Base-by-base conservation (phyloP, 306 rosid species). In the peach (Prunus persica) region DNA sequence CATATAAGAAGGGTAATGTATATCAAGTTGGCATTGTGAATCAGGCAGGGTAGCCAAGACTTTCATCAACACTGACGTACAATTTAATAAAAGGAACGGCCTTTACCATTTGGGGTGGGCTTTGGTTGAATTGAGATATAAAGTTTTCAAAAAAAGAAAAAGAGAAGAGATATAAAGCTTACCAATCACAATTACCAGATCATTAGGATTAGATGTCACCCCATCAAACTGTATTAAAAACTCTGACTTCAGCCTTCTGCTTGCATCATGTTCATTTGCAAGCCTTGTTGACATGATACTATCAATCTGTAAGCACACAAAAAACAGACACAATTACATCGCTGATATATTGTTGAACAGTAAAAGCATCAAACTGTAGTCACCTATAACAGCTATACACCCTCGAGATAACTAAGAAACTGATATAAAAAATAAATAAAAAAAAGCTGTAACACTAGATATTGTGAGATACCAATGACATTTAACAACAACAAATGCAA, bases 141-240 rank as follows among this genome's bases (percentile, higher is more conserved):
- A 78, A 66, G 56, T 93, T 89, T 34, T 34, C 41, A 34, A 34
- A 34, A 34, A 34, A 34, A 30, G 6, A 34, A 32, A 34, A 34
- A 1, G 0, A 1, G 41, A 6, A 0, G 38, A 83, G 43, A 78
- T 49, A 3, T 61, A 65, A 78, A 66, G 56, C 96, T 89, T 81
- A 95, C 98, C 98, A 63, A 95, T 89, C 34, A 92, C 97, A 85
- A 95, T 95, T 47, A 95, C 93, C 60, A 90, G 88, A 78, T 95
- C 98, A 86, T 87, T 76, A 77, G 91, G 80, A 89, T 87, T 95
- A 76, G 97, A 95, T 46, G 93, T 85, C 86, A 95, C 97, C 69
- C 98, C 98, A 85, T 95, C 98, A 84, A 95, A 95, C 84, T 95
- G 98, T 72, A 95, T 90, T 51, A 95, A 90, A 76, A 95, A 95